Evolutionary conservation across 495 filamentous ascomycete species (phyloP).

Genomic region (Neurospora pannonica): DNA sequence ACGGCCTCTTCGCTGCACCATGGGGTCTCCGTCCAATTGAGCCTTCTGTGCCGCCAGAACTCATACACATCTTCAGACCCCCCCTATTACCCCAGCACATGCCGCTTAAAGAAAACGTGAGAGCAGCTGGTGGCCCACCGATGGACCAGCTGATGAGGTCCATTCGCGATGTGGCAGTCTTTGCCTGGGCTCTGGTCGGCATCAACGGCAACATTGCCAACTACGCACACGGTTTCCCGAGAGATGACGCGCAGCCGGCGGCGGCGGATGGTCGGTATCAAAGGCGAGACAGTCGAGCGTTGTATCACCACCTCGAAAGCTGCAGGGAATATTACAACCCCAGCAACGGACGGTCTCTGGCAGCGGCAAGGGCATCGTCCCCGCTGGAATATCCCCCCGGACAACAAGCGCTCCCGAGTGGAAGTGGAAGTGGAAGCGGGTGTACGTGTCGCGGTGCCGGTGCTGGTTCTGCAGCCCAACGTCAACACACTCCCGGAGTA

Average conservation of each 20-base stretch:
- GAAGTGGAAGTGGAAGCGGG: not conserved
- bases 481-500: not conserved
- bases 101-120: constrained; percentile 34
- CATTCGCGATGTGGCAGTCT: constrained; percentile 76
- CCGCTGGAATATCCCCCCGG: not conserved
- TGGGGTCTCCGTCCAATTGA: constrained; percentile 58
- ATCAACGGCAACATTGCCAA: constrained; percentile 70
- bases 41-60: constrained; percentile 31
- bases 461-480: not conserved
- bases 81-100: constrained; percentile 34
- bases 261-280: not conserved
- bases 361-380: not conserved
- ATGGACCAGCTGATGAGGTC: constrained; percentile 60
- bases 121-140: constrained; percentile 40
- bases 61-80: constrained; percentile 32
- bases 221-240: constrained; percentile 52
- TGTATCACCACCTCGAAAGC: not conserved
- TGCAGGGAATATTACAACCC: not conserved
- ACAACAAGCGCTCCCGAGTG: not conserved
- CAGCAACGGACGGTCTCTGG: not conserved
- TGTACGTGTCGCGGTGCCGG: not conserved
- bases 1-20: constrained; percentile 69
- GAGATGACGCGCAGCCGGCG: constrained; percentile 48
- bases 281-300: not conserved
- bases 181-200: constrained; percentile 71